A percentile compares a stretch with the other conserved stretches of the same genome.
These are phyloP conservation scores for Avena insularis DNA, from an alignment of 176 grass and related monocot species.

Conservation along the genomic window DNA sequence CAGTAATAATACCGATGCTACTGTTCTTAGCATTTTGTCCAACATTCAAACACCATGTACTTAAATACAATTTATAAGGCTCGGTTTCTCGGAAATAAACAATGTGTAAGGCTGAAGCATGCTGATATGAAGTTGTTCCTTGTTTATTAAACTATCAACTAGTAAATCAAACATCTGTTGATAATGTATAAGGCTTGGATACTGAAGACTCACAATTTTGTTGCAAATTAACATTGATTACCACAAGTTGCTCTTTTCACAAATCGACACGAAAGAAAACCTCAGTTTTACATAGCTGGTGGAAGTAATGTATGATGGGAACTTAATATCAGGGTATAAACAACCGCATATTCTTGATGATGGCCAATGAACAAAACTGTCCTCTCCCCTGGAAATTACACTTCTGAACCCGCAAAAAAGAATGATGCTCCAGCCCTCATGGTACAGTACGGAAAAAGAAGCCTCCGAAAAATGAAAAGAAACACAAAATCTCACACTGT, in stretches of 20 bases:
- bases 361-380: constrained; percentile 45
- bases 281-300: neutral
- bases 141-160: neutral
- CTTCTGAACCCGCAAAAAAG: constrained; percentile 35
- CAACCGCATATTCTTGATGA: constrained; percentile 36
- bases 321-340: neutral
- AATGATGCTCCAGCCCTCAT: constrained; percentile 45
- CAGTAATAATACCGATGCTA: neutral
- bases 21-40: neutral
- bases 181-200: neutral
- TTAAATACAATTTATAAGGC: constrained; percentile 10
- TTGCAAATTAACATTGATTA: neutral
- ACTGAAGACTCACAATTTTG: neutral
- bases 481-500: constrained; percentile 22
- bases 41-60: neutral
- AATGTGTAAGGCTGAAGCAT: neutral
- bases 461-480: constrained; percentile 24
- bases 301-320: neutral
- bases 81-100: neutral
- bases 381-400: constrained; percentile 37
- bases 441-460: constrained; percentile 42
- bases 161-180: neutral
- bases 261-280: neutral
- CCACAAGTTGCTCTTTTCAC: neutral
- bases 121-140: neutral